Conservation (phyloP, 306 rosid genomes). For the Trifolium fragiferum region DNA sequence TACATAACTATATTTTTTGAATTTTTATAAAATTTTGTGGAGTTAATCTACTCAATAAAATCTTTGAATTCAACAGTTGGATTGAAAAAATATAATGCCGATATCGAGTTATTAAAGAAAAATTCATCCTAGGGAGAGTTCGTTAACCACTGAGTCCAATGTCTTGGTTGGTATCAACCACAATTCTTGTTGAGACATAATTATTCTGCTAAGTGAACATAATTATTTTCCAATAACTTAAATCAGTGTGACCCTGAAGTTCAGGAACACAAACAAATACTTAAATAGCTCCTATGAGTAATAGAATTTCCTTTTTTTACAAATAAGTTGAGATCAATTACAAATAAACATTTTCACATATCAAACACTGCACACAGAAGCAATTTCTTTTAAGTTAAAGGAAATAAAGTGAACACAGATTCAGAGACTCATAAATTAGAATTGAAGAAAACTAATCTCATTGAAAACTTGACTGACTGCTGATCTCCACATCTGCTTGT, state of each 20-base stretch:
- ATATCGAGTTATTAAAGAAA: too few relatives aligned
- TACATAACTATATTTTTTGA: too few relatives aligned
- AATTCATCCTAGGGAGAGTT: too few relatives aligned
- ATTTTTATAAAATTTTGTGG: too few relatives aligned
- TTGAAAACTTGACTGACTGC: conserved; percentile 51
- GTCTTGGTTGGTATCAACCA: too few relatives aligned
- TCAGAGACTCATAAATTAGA: conserved; percentile 54
- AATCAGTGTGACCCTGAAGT: conserved; percentile 39
- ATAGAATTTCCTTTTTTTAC: conserved; percentile 48
- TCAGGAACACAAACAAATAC: conserved; percentile 39
- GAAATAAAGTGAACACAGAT: conserved; percentile 49
- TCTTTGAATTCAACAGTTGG: too few relatives aligned
- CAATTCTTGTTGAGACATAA: background rate
- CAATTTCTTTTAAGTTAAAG: conserved; percentile 58
- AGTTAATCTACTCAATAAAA: too few relatives aligned
- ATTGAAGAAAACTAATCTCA: conserved; percentile 44
- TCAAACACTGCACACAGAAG: conserved; percentile 62
- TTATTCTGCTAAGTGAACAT: conserved; percentile 2
- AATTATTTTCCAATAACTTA: conserved; percentile 39
- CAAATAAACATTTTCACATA: conserved; percentile 61
- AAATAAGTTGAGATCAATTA: conserved; percentile 57
- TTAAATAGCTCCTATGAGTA: conserved; percentile 44
- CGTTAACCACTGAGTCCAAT: too few relatives aligned
- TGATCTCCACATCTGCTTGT: conserved; percentile 53
- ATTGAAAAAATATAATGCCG: too few relatives aligned